Base-by-base conservation (phyloP, 2,329 filamentous ascomycete genomes). In the Karstenula rhodostoma region DNA sequence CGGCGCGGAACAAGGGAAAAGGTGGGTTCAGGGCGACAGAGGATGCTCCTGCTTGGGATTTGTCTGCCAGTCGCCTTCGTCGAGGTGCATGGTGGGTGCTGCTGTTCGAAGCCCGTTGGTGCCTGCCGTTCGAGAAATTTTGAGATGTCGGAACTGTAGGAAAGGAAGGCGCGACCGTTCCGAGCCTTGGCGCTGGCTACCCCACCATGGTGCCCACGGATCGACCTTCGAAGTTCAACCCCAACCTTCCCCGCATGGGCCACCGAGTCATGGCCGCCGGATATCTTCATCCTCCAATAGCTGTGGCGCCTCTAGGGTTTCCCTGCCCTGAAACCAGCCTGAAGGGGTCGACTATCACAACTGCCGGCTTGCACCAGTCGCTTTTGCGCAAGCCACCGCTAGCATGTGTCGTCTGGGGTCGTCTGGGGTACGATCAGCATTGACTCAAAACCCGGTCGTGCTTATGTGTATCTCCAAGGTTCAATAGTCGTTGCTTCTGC, bases 111-210 rank as follows among this genome's bases (percentile, higher is more conserved):
- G 23, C 22, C 37, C 7, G 10, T 9, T 48, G 2, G 46, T 42
- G 32, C 58, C 42, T 56, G 52, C 53, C 37, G 19, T 52, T 22
- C 27, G 33, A 22, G 23, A 32, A 43, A 52, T 47, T 52, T 55
- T 12, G 42, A 4, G 22, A 2, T 22, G n/a, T 44, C 52, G 40
- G 52, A 46, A 46, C 27, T 29, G 17, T 10, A 46, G n/a, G 51
- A 44, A 46, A 27, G 35, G 51, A 55, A 47, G 37, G 23, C 52
- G 42, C 52, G 52, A 55, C 37, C 25, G 37, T 54, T 54, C 51
- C 51, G 51, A 54, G 42, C 40, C 29, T 55, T 55, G 52, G 52
- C 52, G 19, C 42, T 5, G 29, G 52, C 40, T 37, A 2, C 4
- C 40, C 8, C 22, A 12, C 49, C 7, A 33, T 17, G n/a, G n/a